phyloP scores from a whole-genome alignment of 2,329 filamentous ascomycete genomes.

The Coniochaeta sp. region DNA sequence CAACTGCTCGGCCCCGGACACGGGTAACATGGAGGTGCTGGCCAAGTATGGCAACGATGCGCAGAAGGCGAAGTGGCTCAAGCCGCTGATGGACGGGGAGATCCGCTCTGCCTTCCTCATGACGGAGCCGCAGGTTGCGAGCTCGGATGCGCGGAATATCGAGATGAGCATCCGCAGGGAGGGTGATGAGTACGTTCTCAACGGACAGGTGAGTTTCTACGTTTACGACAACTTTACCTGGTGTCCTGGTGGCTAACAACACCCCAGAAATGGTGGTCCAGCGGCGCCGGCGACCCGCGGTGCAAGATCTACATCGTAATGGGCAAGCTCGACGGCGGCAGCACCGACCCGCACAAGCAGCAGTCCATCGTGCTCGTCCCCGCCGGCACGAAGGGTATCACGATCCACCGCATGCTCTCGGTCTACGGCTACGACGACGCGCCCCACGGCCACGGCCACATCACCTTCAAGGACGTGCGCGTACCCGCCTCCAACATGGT shows the following conservation, averaged over 20 bases:
- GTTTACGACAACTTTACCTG: not conserved
- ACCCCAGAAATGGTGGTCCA: conserved; percentile 94
- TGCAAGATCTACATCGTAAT: conserved; percentile 95
- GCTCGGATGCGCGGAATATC: conserved; percentile 90
- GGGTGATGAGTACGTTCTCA: conserved; percentile 83
- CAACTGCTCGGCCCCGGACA: conserved; percentile 88
- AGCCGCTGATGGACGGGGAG: conserved; percentile 72
- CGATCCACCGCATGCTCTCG: conserved; percentile 85
- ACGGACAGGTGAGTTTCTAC: conserved; percentile 61
- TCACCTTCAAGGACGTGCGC: conserved; percentile 83
- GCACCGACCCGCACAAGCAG: conserved; percentile 75
- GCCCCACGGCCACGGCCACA: conserved; percentile 94
- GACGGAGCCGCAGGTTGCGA: conserved; percentile 86
- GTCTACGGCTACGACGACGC: conserved; percentile 97
- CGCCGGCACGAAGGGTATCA: conserved; percentile 73
- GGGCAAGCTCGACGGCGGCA: conserved; percentile 78
- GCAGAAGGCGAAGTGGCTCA: conserved; percentile 80
- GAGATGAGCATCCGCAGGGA: conserved; percentile 75
- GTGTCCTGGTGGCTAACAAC: conserved; percentile 13
- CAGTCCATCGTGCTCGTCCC: conserved; percentile 92
- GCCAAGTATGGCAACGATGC: conserved; percentile 83
- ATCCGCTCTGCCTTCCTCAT: conserved; percentile 89
- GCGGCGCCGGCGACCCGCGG: conserved; percentile 84
- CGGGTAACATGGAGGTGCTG: conserved; percentile 91
- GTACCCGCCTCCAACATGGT: conserved; percentile 80